A percentile compares a stretch with the other conserved stretches of the same genome.
phyloP scores from a whole-genome alignment of 2,329 filamentous ascomycete genomes.

The Pseudopyricularia javanii region DNA sequence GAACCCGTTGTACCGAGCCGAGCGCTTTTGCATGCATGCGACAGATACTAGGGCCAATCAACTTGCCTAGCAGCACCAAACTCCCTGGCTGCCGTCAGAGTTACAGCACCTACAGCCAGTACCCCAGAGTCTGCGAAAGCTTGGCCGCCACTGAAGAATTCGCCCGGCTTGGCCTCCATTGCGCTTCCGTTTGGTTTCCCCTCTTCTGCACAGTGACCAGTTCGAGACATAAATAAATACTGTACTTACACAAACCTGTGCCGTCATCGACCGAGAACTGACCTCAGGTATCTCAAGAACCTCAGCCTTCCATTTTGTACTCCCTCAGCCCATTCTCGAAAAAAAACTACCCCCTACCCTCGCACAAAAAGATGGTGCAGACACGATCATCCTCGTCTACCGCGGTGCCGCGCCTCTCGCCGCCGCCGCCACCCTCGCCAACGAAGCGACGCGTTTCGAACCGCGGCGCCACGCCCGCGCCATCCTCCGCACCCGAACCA shows the following conservation, averaged over 20 bases:
- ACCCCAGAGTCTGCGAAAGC: background rate
- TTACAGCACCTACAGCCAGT: background rate
- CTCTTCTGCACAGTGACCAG: background rate
- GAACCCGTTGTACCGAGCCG: background rate
- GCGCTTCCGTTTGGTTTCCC: background rate
- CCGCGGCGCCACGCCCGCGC: slow-evolving; percentile 2
- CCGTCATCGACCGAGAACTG: background rate
- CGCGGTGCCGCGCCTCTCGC: slow-evolving; percentile 7
- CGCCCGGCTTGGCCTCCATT: background rate
- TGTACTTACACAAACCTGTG: background rate
- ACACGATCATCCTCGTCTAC: slow-evolving; percentile 11
- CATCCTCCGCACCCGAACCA: slow-evolving; percentile 5
- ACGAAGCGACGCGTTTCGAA: background rate
- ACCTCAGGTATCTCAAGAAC: background rate
- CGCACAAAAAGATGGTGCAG: slow-evolving; percentile 8
- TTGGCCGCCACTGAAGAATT: background rate
- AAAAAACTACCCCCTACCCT: background rate
- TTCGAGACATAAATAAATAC: background rate
- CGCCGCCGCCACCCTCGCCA: slow-evolving; percentile 2
- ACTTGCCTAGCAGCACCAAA: background rate
- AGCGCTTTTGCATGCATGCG: background rate
- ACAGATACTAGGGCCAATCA: background rate
- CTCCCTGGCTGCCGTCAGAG: too few relatives aligned
- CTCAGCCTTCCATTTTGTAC: background rate
- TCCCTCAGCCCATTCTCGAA: background rate